Evolutionary conservation across 139 green algal genomes (phyloP).

Genomic region (Chlamydomonas asymmetrica): DNA sequence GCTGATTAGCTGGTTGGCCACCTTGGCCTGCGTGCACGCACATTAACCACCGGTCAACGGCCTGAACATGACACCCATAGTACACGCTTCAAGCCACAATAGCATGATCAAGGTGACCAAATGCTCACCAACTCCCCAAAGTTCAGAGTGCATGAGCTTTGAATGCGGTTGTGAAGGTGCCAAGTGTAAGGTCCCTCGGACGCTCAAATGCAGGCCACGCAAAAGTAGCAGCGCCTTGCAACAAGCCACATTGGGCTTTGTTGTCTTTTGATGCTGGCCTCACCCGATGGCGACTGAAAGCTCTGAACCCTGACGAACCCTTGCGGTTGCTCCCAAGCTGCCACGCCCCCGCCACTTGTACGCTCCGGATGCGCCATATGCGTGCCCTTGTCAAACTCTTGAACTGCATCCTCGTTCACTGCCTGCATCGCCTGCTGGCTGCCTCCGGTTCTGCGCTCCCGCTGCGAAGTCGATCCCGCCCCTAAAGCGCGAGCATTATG

Average conservation of each 20-base stretch:
- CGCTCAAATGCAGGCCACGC: no score
- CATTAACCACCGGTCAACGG: no score
- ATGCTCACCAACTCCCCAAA: background rate
- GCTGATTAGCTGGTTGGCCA: no score
- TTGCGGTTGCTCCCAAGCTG: background rate
- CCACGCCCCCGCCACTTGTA: no score
- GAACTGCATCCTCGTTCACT: no score
- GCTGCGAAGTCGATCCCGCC: no score
- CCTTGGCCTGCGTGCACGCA: no score
- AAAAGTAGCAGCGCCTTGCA: background rate
- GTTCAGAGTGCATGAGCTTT: background rate
- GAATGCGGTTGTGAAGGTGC: background rate
- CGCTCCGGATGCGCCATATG: no score
- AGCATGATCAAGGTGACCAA: background rate
- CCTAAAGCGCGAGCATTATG: no score
- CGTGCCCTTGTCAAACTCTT: no score
- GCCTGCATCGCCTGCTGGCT: no score
- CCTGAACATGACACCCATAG: background rate
- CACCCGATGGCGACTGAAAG: background rate
- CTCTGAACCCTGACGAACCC: constrained; percentile 17
- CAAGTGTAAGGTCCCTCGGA: background rate
- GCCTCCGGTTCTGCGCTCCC: no score
- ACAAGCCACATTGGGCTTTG: background rate
- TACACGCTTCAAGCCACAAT: background rate
- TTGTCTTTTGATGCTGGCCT: background rate